Percentiles rank a stretch among this genome's conserved stretches.
Evolutionary conservation across 2,329 filamentous ascomycete species (phyloP).

Genomic region (Fusarium secorum): DNA sequence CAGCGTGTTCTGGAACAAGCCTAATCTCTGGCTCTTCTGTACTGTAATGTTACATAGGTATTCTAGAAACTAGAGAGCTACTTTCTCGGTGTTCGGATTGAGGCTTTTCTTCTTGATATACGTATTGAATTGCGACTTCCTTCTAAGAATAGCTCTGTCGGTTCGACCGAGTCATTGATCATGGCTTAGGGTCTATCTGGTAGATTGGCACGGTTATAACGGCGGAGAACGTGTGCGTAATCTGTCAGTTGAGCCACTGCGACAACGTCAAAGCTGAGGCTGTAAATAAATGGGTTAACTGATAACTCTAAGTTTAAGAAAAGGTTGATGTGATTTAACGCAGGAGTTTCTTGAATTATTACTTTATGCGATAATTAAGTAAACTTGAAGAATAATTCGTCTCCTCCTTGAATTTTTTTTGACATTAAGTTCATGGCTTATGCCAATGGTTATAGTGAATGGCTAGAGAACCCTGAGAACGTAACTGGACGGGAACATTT

Average conservation of each 20-base stretch:
- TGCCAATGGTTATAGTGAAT: background rate
- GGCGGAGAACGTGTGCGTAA: background rate
- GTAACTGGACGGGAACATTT: background rate
- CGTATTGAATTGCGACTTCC: background rate
- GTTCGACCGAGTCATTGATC: background rate
- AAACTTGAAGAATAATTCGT: background rate
- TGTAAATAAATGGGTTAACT: background rate
- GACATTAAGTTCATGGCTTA: background rate
- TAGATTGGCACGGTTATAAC: background rate
- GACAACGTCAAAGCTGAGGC: background rate
- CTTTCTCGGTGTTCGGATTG: constrained; percentile 1
- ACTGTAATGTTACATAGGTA: constrained; percentile 11
- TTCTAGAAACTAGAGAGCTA: constrained; percentile 13
- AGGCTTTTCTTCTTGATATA: background rate
- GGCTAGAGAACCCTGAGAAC: background rate
- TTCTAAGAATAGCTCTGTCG: constrained; percentile 21
- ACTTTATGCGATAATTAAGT: background rate
- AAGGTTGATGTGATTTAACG: background rate
- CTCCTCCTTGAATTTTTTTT: background rate
- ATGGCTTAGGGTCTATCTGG: background rate
- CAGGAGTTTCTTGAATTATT: background rate
- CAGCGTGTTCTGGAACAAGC: constrained; percentile 13
- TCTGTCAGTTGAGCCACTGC: background rate
- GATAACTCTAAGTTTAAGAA: background rate
- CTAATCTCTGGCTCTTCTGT: background rate